These are phyloP conservation scores for Camellia oleifera DNA, from an alignment of 179 eudicot genomes.

Conservation along the genomic window DNA sequence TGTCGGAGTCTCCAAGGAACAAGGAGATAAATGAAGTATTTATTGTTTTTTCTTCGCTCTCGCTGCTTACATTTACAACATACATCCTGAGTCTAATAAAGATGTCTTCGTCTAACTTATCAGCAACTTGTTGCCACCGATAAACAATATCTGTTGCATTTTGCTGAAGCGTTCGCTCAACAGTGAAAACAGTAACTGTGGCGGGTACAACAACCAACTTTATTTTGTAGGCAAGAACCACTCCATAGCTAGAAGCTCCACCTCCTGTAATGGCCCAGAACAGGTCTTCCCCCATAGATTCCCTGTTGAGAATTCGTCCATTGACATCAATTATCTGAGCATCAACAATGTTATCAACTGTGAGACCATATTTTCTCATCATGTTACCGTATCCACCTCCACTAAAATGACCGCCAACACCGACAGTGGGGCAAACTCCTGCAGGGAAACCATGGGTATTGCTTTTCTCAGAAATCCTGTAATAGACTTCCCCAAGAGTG, in stretches of 20 bases:
- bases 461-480: constrained; percentile 2
- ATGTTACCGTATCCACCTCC: background rate
- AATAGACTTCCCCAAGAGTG: constrained; percentile 7
- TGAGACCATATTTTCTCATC: constrained; percentile 13
- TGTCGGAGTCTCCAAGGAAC: constrained; percentile 10
- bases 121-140: background rate
- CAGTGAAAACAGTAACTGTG: background rate
- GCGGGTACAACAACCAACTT: background rate
- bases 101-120: background rate
- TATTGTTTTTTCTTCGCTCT: background rate
- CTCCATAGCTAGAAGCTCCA: constrained; percentile 9
- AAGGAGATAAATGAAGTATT: constrained; percentile 7
- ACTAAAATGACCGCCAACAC: background rate
- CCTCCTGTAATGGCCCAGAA: constrained; percentile 17
- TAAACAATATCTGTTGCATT: background rate
- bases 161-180: background rate
- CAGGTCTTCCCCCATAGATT: constrained; percentile 11
- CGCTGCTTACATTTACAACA: background rate
- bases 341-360: background rate
- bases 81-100: constrained; percentile 14
- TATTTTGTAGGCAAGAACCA: constrained; percentile 12
- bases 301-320: background rate
- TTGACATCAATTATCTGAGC: constrained; percentile 5
- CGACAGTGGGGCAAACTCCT: background rate
- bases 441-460: background rate